Percentiles rank a stretch among this genome's conserved stretches.
phyloP scores from a whole-genome alignment of 2,329 filamentous ascomycete species.

The Phaeosphaeriaceae sp. region DNA sequence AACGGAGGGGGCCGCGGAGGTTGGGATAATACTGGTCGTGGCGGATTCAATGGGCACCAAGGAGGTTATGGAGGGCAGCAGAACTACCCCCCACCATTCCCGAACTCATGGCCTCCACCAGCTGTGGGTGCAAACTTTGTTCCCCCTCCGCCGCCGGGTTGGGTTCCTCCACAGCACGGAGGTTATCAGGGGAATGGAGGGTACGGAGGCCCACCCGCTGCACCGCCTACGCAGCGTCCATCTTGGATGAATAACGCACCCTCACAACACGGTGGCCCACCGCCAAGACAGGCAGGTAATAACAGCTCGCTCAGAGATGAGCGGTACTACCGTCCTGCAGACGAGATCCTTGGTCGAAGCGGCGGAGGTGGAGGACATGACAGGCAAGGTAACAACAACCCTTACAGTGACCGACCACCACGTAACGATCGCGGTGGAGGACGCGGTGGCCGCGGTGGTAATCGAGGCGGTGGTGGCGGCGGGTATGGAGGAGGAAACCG shows the following conservation, averaged over 20 bases:
- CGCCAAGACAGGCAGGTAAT: constrained; percentile 26
- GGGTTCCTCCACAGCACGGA: constrained; percentile 31
- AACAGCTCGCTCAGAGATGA: constrained; percentile 30
- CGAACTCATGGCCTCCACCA: constrained; percentile 24
- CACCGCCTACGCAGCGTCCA: constrained; percentile 22
- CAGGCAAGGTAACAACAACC: constrained; percentile 26
- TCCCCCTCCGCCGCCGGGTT: constrained; percentile 38
- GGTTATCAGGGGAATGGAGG: constrained; percentile 19
- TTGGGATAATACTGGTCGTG: constrained; percentile 17
- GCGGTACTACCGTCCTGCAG: constrained; percentile 31
- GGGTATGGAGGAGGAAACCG: constrained; percentile 22
- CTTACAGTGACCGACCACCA: constrained; percentile 26
- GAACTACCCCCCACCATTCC: constrained; percentile 25
- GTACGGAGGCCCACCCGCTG: constrained; percentile 22
- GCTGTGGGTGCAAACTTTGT: constrained; percentile 34
- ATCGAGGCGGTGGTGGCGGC: constrained; percentile 29
- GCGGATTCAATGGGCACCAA: constrained; percentile 27
- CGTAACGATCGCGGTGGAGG: constrained; percentile 25
- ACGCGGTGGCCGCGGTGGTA: constrained; percentile 35
- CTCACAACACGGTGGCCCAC: constrained; percentile 26
- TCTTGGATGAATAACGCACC: constrained; percentile 30
- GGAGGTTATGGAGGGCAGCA: constrained; percentile 29
- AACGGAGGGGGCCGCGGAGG: constrained; percentile 21
- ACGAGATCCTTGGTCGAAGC: constrained; percentile 32
- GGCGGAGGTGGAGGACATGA: constrained; percentile 25